Percentiles rank a stretch among this genome's conserved stretches.
Conservation (phyloP, 2,329 filamentous ascomycete genomes). For the Orbilia brochopaga region DNA sequence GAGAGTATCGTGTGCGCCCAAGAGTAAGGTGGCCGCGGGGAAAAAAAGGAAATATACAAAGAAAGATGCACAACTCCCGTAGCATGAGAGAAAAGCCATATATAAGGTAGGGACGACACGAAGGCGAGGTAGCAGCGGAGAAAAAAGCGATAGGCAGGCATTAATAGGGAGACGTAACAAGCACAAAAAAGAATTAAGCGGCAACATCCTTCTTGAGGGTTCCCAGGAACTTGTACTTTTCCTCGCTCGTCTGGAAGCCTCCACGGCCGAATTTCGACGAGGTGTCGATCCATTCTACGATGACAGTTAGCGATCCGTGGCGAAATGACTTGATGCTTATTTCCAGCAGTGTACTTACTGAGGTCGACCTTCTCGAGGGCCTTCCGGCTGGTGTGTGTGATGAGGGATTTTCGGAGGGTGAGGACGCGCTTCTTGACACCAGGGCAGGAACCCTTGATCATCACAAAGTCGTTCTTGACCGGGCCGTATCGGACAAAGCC, state of each 20-base stretch:
- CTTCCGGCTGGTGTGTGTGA: slow-evolving; percentile 91
- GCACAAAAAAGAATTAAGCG: slow-evolving; percentile 60
- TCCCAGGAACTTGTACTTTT: slow-evolving; percentile 98
- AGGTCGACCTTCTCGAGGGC: slow-evolving; percentile 99
- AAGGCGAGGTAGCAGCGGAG: slow-evolving; percentile 48
- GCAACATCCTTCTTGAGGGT: slow-evolving; percentile 98
- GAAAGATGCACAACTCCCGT: slow-evolving; percentile 42
- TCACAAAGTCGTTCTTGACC: slow-evolving; percentile 98
- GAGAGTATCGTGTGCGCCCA: slow-evolving; percentile 32
- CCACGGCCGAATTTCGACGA: slow-evolving; percentile 99
- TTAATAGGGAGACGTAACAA: slow-evolving; percentile 56
- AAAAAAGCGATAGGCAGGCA: slow-evolving; percentile 18
- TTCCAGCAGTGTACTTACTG: slow-evolving; percentile 59
- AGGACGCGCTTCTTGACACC: slow-evolving; percentile 99
- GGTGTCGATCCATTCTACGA: slow-evolving; percentile 96
- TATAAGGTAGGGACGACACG: slow-evolving; percentile 21
- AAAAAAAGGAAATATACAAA: slow-evolving; percentile 47
- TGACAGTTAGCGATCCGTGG: slow-evolving; percentile 15
- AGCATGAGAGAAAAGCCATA: slow-evolving; percentile 34
- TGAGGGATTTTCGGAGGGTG: slow-evolving; percentile 99
- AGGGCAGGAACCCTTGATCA: slow-evolving; percentile 96
- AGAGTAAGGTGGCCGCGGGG: background rate
- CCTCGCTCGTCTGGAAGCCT: slow-evolving; percentile 96
- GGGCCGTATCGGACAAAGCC: slow-evolving; percentile 99
- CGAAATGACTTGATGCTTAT: background rate